phyloP scores from a whole-genome alignment of 75 land plant species.

The Sequoia sempervirens region DNA sequence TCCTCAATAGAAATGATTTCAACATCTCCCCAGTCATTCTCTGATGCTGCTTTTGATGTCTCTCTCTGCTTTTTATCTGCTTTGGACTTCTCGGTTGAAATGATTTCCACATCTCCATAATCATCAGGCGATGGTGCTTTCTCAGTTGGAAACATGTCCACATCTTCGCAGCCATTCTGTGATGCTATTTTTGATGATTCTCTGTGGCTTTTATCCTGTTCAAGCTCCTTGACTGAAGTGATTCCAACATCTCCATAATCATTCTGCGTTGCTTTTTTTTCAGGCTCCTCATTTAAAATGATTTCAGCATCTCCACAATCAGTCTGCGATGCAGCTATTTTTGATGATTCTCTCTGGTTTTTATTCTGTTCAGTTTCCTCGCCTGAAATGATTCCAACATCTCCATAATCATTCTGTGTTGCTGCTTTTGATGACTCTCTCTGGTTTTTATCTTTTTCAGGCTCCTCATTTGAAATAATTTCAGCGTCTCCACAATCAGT shows the following conservation, averaged over 20 bases:
- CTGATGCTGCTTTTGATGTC: neutral
- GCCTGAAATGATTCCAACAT: neutral
- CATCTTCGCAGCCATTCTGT: neutral
- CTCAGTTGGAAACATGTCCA: no score
- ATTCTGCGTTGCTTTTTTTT: no score
- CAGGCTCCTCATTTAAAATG: no score
- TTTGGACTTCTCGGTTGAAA: neutral
- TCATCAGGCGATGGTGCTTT: no score
- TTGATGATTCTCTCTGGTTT: neutral
- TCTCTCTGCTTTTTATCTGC: neutral
- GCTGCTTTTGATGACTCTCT: neutral
- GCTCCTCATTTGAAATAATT: neutral
- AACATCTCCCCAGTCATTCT: neutral
- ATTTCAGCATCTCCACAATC: no score
- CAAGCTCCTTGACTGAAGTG: neutral
- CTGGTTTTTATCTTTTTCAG: neutral
- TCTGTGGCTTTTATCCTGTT: neutral
- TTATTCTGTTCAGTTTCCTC: neutral
- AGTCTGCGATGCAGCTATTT: neutral
- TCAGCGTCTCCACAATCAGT: neutral
- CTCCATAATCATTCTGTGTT: neutral
- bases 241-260: no score
- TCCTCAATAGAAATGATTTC: neutral
- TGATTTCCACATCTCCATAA: neutral
- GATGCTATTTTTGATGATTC: neutral